A percentile compares a stretch with the other conserved stretches of the same genome.
Conservation (phyloP, 140 eudicot species). For the Bidens hawaiensis region DNA sequence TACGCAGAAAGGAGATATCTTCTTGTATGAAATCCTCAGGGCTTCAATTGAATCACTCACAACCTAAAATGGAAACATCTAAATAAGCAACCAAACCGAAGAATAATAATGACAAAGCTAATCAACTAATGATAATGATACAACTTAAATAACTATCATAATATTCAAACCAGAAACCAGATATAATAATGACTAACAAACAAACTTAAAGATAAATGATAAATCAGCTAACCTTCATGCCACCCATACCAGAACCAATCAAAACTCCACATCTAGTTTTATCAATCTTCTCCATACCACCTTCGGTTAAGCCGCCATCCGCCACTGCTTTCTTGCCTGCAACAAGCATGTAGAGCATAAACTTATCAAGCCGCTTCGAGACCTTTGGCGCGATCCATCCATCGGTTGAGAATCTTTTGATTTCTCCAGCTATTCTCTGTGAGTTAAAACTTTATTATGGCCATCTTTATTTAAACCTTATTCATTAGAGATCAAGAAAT, state of each 20-base stretch:
- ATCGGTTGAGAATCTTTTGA: conserved; percentile 65
- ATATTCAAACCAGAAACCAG: too few relatives aligned
- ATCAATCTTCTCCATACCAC: conserved; percentile 56
- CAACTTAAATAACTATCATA: too few relatives aligned
- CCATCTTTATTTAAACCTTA: not conserved
- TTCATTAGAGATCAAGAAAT: conserved; percentile 1
- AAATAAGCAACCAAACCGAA: not conserved
- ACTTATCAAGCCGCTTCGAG: conserved; percentile 72
- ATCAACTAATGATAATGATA: too few relatives aligned
- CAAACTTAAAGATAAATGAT: too few relatives aligned
- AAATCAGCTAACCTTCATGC: too few relatives aligned
- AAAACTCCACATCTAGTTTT: conserved; percentile 79
- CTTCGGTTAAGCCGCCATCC: conserved; percentile 65
- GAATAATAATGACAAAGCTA: too few relatives aligned
- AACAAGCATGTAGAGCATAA: conserved; percentile 84
- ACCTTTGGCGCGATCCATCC: conserved; percentile 83
- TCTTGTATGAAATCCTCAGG: conserved; percentile 39
- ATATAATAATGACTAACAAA: too few relatives aligned
- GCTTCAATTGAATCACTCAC: conserved; percentile 52
- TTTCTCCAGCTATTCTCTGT: conserved; percentile 94
- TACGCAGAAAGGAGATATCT: conserved; percentile 58
- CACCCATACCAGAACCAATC: conserved; percentile 91
- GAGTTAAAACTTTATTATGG: conserved; percentile 9
- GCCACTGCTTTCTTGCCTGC: conserved; percentile 93
- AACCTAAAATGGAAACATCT: conserved; percentile 34